Conservation (phyloP, 257 asterid genomes). For the Orobanche coerulescens region DNA sequence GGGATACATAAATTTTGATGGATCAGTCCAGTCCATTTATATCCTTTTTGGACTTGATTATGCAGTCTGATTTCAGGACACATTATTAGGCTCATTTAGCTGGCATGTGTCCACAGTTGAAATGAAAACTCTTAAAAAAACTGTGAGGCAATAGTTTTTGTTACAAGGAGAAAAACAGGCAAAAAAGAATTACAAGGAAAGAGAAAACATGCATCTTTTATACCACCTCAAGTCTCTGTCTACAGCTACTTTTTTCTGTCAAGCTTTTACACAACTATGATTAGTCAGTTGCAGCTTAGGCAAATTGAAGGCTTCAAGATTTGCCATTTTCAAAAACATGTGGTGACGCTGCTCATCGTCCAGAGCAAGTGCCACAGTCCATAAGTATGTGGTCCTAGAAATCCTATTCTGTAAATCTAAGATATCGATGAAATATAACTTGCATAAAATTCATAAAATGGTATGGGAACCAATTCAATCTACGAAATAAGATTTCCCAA, state of each 20-base stretch:
- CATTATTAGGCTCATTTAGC: neutral
- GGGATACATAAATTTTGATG: neutral
- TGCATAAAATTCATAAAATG: neutral
- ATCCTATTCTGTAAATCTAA: neutral
- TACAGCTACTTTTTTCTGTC: neutral
- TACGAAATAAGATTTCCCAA: too few relatives aligned
- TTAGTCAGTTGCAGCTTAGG: neutral
- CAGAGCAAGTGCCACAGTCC: neutral
- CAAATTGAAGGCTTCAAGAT: conserved; percentile 2
- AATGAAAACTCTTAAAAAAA: neutral
- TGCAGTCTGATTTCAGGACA: neutral
- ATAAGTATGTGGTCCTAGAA: neutral
- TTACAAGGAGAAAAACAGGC: neutral
- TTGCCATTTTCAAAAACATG: neutral
- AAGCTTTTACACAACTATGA: neutral
- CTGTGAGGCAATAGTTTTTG: neutral
- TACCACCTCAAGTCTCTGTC: neutral
- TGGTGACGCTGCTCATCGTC: neutral
- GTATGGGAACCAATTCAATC: neutral
- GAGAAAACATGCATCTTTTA: conserved; percentile 5
- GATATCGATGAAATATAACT: conserved; percentile 16
- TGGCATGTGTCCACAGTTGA: neutral
- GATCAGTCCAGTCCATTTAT: neutral
- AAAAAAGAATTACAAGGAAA: neutral
- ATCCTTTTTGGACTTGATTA: neutral